Percentiles rank a stretch among this genome's conserved stretches.
Conservation (phyloP, 1,284 basidiomycete genomes). For the Naganishia albida region DNA sequence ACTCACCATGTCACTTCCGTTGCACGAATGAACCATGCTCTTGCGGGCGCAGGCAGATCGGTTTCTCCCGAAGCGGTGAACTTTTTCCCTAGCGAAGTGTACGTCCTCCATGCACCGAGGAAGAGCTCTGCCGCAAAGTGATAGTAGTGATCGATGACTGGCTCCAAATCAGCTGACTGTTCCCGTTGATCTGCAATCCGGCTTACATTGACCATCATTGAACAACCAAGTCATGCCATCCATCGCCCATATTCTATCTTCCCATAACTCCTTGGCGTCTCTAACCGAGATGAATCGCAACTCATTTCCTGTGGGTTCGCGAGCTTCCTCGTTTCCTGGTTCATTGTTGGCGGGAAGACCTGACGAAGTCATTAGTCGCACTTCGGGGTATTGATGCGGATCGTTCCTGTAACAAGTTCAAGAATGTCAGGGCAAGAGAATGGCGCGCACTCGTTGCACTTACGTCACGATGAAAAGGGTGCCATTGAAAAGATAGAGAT, state of each 20-base stretch:
- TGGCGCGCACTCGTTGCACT: slow-evolving; percentile 20
- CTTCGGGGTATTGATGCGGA: slow-evolving; percentile 60
- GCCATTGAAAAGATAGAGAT: slow-evolving; percentile 70
- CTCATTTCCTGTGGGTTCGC: slow-evolving; percentile 66
- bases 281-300: slow-evolving; percentile 64
- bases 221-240: slow-evolving; percentile 64
- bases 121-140: slow-evolving; percentile 77
- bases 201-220: slow-evolving; percentile 54
- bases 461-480: slow-evolving; percentile 66
- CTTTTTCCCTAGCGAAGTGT: slow-evolving; percentile 56
- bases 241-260: slow-evolving; percentile 64
- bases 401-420: slow-evolving; percentile 11
- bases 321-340: slow-evolving; percentile 64
- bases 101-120: slow-evolving; percentile 70
- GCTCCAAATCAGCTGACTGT: background rate
- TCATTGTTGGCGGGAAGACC: slow-evolving; percentile 63
- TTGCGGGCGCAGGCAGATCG: slow-evolving; percentile 43
- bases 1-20: slow-evolving; percentile 47
- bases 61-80: slow-evolving; percentile 46
- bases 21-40: slow-evolving; percentile 52
- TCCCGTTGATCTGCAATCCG: slow-evolving; percentile 37
- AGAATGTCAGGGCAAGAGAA: too few relatives aligned
- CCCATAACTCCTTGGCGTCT: slow-evolving; percentile 67
- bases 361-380: slow-evolving; percentile 68
- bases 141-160: slow-evolving; percentile 75